Evolutionary conservation across 2,329 filamentous ascomycete species (phyloP).

Genomic region (Nakataea oryzae): DNA sequence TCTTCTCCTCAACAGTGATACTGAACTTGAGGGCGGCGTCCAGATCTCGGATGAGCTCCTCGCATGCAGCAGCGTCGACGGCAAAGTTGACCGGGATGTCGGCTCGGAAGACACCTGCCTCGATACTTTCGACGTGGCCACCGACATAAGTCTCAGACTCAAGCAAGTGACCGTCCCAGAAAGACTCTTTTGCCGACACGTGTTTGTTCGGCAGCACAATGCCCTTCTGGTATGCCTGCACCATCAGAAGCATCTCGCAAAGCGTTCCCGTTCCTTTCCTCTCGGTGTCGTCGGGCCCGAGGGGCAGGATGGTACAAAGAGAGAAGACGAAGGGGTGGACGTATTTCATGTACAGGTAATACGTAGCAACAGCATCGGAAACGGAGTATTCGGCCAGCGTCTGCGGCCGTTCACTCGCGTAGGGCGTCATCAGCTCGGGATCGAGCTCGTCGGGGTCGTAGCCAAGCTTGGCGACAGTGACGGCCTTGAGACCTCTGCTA

Average conservation of each 20-base stretch:
- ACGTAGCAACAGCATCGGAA: constrained; percentile 96
- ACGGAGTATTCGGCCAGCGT: constrained; percentile 96
- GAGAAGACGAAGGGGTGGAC: constrained; percentile 99
- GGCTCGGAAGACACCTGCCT: constrained; percentile 90
- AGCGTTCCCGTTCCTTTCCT: constrained; percentile 95
- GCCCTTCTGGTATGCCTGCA: constrained; percentile 84
- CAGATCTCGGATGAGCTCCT: constrained; percentile 77
- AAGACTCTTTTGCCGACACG: constrained; percentile 77
- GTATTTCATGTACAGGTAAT: constrained; percentile 99
- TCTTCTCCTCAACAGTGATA: constrained; percentile 74
- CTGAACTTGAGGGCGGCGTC: constrained; percentile 86
- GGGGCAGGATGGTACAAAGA: constrained; percentile 87
- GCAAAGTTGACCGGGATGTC: constrained; percentile 94
- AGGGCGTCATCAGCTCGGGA: constrained; percentile 92
- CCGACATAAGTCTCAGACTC: constrained; percentile 98
- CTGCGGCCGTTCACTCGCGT: constrained; percentile 82
- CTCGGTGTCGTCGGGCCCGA: constrained; percentile 85
- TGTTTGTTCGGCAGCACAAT: constrained; percentile 97
- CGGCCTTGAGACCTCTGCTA: constrained; percentile 92
- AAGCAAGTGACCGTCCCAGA: constrained; percentile 92
- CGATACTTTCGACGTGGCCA: constrained; percentile 97
- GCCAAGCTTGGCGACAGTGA: constrained; percentile 93
- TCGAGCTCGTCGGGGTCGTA: constrained; percentile 98
- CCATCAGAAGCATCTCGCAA: constrained; percentile 99
- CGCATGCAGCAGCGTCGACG: constrained; percentile 78